Evolutionary conservation across 768 basidiomycete species (phyloP), one percentile per base, ranked within the genome.

Genomic region (Suillus paluster): DNA sequence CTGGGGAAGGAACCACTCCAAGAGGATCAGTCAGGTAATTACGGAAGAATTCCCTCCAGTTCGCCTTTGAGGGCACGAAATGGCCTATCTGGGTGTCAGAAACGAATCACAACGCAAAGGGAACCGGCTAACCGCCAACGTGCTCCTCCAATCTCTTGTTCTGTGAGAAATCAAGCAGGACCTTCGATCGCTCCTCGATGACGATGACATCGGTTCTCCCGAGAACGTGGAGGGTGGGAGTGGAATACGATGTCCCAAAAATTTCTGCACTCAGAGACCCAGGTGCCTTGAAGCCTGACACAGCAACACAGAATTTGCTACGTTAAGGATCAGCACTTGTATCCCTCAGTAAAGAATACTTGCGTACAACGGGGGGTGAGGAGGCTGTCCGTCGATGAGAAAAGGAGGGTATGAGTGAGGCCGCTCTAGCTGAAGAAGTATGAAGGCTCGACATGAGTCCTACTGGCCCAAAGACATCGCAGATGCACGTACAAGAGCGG

Each of bases 171-270:
- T 80, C 78, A 17, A 91, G 73, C 6, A 94, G 75, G 15, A 73
- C 70, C 63, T 80, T 80, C 0, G 91, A 85, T 34, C 92, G 83
- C 69, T 92, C 91, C 70, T 85, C 83, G 12, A 82, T 71, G 14
- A 95, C 90, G 27, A 96, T 82, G 12, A 91, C 82, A 65, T 95
- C 94, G 42, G 79, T 91, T 66, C 77, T 81, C n/a, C 94, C 94
- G 8, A 93, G 73, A 17, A 95, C 79, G 70, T 94, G 92, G 23
- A 96, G 75, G 0, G 91, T 92, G 4, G 86, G 90, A 10, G 94
- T 95, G 23, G 79, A 73, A 68, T 85, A 89, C 23, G 78, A 79
- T 11, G 78, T 70, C 5, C 77, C 74, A 66, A 87, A 87, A 54
- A 91, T 75, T 7, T 77, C 66, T 27, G 79, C 78, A 34, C 82